Base-by-base conservation (phyloP, 148 eudicot genomes). In the Arbutus unedo region DNA sequence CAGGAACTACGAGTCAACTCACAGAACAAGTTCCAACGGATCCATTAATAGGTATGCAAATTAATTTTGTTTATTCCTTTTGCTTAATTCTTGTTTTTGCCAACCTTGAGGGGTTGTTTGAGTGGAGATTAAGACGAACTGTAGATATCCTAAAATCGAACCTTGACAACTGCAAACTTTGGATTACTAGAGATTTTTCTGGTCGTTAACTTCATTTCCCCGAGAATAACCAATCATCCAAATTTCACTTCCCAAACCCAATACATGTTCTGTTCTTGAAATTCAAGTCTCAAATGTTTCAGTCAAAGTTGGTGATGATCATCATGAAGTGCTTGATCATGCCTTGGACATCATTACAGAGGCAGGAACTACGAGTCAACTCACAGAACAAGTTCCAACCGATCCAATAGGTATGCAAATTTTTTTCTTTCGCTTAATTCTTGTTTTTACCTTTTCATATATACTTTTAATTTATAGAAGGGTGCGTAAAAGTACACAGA, bases 161-260 rank as follows among this genome's bases (percentile, higher is more conserved):
- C 38, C 38, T 31, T 1, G 1, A 31, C 38, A 31, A 31, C 38
- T 31, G 38, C 38, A 31, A 31, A 31, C 38, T 31, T 31, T 31
- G 38, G 38, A 1, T 31, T 1, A 0, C 38, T 31, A 31, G 38
- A 31, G 1, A 1, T 31, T 31, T 31, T 31, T 31, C 38, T 31
- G 1, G 1, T 31, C 1, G 38, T 31, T 31, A 31, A 31, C 38
- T 31, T 31, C 1, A 31, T 0, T 1, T 31, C 0, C 66, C 31
- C 66, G 6, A 1, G n/a, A 25, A 47, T 31, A 41, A 81, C 45
- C 16, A 45, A 60, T 51, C 48, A 11, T 56, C 19, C 19, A 71
- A 75, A 50, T 77, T 85, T 71, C 72, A 4, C 18, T 79, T 78
- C 31, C 48, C 47, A 83, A 56, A 56, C 81, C 72, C 0, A 4